A percentile compares a stretch with the other conserved stretches of the same genome.
Conservation (phyloP, 2,329 filamentous ascomycete species). For the Bipolaris victoriae region DNA sequence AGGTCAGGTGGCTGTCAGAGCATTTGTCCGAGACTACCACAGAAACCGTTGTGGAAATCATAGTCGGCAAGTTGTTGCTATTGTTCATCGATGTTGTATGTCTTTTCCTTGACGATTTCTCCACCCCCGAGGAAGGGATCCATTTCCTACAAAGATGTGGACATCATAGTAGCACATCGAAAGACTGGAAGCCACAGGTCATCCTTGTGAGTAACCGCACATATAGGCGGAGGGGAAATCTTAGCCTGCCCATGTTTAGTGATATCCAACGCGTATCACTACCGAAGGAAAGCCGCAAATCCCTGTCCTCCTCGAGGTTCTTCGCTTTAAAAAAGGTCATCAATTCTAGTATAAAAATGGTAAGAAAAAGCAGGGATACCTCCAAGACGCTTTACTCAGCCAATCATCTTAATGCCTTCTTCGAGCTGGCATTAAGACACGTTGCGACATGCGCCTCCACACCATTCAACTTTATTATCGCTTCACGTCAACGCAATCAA, state of each 20-base stretch:
- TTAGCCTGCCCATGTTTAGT: neutral
- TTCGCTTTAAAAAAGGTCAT: constrained; percentile 11
- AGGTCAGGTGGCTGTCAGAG: constrained; percentile 11
- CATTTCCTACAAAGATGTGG: constrained; percentile 10
- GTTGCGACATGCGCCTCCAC: neutral
- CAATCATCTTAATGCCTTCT: constrained; percentile 18
- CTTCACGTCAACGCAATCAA: constrained; percentile 9
- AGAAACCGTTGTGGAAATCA: constrained; percentile 10
- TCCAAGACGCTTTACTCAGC: constrained; percentile 18
- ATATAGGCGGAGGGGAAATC: neutral
- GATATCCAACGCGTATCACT: neutral
- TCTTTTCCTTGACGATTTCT: constrained; percentile 23
- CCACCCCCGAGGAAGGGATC: constrained; percentile 7
- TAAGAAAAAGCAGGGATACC: constrained; percentile 10
- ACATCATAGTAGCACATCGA: neutral
- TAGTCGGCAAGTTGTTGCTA: constrained; percentile 17
- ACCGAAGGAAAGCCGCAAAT: constrained; percentile 1
- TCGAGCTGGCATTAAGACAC: constrained; percentile 13
- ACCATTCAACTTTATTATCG: constrained; percentile 14
- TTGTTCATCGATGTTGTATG: constrained; percentile 20
- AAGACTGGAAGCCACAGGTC: constrained; percentile 10
- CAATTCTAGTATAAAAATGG: constrained; percentile 4
- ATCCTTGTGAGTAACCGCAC: constrained; percentile 16
- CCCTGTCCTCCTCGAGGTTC: constrained; percentile 3
- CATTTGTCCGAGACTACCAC: neutral